These are phyloP conservation scores for Aspergillus cavernicola DNA, from an alignment of 495 filamentous ascomycete genomes.

Conservation along the genomic window DNA sequence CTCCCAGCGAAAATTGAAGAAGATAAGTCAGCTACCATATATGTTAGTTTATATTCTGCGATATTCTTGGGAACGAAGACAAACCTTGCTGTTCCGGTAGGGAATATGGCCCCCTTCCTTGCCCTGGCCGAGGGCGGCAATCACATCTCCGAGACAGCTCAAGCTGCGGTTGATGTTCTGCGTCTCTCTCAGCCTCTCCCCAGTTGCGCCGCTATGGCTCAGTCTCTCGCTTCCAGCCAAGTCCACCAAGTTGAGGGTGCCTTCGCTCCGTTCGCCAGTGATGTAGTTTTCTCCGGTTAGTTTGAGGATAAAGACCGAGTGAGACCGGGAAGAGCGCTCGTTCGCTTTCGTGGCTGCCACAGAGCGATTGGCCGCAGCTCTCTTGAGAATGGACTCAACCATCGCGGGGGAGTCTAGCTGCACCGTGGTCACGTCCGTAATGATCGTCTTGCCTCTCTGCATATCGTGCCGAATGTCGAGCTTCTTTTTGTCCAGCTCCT, in stretches of 20 bases:
- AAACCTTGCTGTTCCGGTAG: constrained; percentile 90
- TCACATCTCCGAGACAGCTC: constrained; percentile 90
- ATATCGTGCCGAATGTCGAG: constrained; percentile 90
- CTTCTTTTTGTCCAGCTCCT: constrained; percentile 78
- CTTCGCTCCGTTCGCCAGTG: constrained; percentile 81
- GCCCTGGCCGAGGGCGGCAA: constrained; percentile 82
- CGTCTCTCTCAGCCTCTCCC: constrained; percentile 86
- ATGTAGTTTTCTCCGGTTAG: constrained; percentile 76
- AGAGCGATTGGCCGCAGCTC: constrained; percentile 77
- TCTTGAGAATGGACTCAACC: constrained; percentile 73
- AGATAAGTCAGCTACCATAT: constrained; percentile 77
- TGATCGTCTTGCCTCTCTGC: constrained; percentile 71
- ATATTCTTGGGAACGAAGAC: constrained; percentile 5
- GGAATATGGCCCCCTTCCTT: constrained; percentile 85
- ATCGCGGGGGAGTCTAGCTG: constrained; percentile 70
- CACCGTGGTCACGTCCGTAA: constrained; percentile 80
- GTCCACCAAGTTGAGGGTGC: constrained; percentile 94
- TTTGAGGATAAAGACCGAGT: constrained; percentile 95
- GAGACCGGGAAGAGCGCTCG: constrained; percentile 86
- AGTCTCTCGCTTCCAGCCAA: constrained; percentile 90
- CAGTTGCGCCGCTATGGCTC: constrained; percentile 76
- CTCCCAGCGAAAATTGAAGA: constrained; percentile 90
- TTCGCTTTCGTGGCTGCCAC: constrained; percentile 97
- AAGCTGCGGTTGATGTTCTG: constrained; percentile 96
- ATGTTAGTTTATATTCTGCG: constrained; percentile 11